Evolutionary conservation across 768 basidiomycete species (phyloP), one percentile per base, ranked within the genome.

Genomic region (Lactarius quietus): DNA sequence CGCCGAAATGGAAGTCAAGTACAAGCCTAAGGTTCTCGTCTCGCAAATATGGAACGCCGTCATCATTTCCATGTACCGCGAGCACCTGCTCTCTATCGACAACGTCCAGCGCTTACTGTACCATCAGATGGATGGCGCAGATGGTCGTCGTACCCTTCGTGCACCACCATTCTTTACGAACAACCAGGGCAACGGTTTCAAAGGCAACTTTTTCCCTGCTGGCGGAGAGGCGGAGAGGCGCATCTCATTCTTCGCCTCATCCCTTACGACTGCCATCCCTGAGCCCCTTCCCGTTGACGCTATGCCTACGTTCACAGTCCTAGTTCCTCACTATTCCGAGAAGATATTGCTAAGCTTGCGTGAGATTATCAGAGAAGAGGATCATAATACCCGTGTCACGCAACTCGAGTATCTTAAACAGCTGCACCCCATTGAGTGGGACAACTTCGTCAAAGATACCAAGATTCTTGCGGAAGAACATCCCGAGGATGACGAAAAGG

Each of bases 41-140:
- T 98, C 95, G 23, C 97, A 99, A 78, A 89, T 99, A 35, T 99
- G 97, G 97, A 99, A 99, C 76, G 97, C 97, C 53, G 83, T 98
- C 77, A 96, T 99, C 76, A 99, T 99, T 68, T 98, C 96, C 62
- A 99, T 99, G 97, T 99, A 99, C 77, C 89, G 97, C 71, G 97
- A 99, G 73, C 97, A 99, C 78, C 81, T 99, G 57, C 82, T 99
- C 43, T 96, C 94, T 68, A 99, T 99, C 72, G 94, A 98, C 71
- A 95, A 99, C 72, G 97, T 99, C 54, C 97, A 99, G 74, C 90
- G 95, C 59, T 83, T 99, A 23, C 84, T 98, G 38, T 98, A 99
- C 74, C 97, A 99, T 75, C 97, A 99, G 77, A 90, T 94, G 23
- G 95, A 96, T 68, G 87, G 87, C 18, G 85, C 91, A 17, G 89